Base-by-base conservation (phyloP, 2,329 filamentous ascomycete species). In the Aspergillus sp. region DNA sequence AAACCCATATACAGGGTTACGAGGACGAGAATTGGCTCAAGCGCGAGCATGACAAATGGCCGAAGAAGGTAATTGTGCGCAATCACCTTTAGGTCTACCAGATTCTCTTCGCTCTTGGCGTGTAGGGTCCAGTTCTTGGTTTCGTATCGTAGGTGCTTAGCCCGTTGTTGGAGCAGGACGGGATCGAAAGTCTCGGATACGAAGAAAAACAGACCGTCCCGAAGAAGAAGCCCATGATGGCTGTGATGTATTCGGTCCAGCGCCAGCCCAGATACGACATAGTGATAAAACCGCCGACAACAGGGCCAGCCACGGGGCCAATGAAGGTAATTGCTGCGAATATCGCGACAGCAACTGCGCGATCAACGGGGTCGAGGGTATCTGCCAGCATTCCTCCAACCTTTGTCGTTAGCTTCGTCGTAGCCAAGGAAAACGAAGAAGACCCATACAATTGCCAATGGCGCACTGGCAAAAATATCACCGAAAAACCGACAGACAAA, bases 231-330 rank as follows among this genome's bases (percentile, higher is more conserved):
- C 66, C 64, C 51, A 77, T 66, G 45, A 82, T 79, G 22, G 76
- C 57, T 0, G 76, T 80, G 38, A 81, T 69, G 70, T 77, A 84
- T 5, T 72, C 71, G 0, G 76, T 81, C 78, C 79, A 82, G 33
- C 78, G 67, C 78, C 79, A 82, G 23, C 77, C 76, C 0, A 81
- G 70, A 49, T 72, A 51, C 15, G 67, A 73, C 41, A 75, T 63
- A 1, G 72, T 73, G 20, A 78, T 70, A 50, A 79, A 80, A 1
- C 71, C 73, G 10, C 76, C 75, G 3, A 75, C 57, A 45, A 81
- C 73, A 1, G 77, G 74, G 0, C 73, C 75, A 0, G 71, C 55
- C 3, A 71, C 67, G 2, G 76, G 76, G 0, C 77, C 77, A 1
- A 73, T 63, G 51, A 81, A 79, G 0, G 74, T 72, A 4, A 70